Evolutionary conservation across 2,329 filamentous ascomycete genomes (phyloP).

Genomic region (Fusarium sp.): DNA sequence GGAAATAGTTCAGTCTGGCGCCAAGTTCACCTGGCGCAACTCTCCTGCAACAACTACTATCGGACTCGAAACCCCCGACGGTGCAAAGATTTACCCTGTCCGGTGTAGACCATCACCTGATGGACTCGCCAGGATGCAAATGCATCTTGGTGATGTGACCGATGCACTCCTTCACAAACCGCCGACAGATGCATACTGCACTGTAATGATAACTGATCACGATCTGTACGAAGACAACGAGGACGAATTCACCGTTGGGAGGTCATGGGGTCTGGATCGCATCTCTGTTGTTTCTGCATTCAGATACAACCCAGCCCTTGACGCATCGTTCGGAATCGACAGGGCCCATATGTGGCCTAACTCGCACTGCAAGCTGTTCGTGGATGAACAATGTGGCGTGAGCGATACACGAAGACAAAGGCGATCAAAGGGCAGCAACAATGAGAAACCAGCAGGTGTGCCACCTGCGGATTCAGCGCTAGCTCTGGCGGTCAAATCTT

Average conservation of each 20-base stretch:
- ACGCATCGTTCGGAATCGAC: conserved; percentile 55
- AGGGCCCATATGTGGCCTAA: conserved; percentile 72
- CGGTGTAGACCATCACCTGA: conserved; percentile 63
- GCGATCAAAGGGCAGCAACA: too few relatives aligned
- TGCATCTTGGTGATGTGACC: conserved; percentile 72
- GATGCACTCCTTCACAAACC: conserved; percentile 67
- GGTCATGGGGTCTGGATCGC: conserved; percentile 73
- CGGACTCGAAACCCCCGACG: conserved; percentile 56
- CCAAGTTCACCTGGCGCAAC: conserved; percentile 57
- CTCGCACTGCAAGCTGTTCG: conserved; percentile 68
- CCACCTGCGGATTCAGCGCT: conserved; percentile 45
- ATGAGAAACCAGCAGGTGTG: background rate
- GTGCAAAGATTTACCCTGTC: conserved; percentile 60
- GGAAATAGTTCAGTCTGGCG: conserved; percentile 58
- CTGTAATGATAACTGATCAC: conserved; percentile 69
- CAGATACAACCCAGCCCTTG: conserved; percentile 68
- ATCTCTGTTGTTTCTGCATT: conserved; percentile 72
- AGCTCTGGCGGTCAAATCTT: conserved; percentile 52
- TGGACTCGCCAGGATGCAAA: conserved; percentile 60
- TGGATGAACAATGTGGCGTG: conserved; percentile 54
- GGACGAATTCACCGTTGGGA: conserved; percentile 71
- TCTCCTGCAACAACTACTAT: conserved; percentile 51
- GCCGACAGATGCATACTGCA: conserved; percentile 68
- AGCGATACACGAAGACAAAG: background rate
- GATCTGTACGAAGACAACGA: conserved; percentile 77